phyloP scores from a whole-genome alignment of 768 basidiomycete species.

The Rickenella mellea region DNA sequence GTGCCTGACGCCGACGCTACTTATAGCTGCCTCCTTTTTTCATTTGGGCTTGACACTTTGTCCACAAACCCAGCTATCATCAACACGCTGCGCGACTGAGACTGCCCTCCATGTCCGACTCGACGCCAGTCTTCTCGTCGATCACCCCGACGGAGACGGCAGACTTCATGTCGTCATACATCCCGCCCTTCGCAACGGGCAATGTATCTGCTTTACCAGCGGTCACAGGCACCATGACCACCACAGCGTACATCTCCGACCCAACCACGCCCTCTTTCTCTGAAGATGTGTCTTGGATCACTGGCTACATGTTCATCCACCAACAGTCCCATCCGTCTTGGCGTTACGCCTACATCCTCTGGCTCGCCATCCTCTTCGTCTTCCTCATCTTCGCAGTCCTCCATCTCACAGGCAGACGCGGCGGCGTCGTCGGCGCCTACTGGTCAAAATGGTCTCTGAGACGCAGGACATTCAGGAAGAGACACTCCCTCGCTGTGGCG shows the following conservation, averaged over 20 bases:
- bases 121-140: conserved; percentile 1
- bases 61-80: not conserved
- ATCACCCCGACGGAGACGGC: conserved; percentile 7
- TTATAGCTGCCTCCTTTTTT: too few species aligned
- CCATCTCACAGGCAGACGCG: conserved; percentile 32
- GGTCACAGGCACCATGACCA: conserved; percentile 3
- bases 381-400: conserved; percentile 30
- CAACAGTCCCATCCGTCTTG: conserved; percentile 41
- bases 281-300: conserved; percentile 42
- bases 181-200: conserved; percentile 10
- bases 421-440: conserved; percentile 35
- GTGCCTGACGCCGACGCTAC: not conserved
- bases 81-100: not conserved
- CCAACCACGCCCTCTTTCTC: conserved; percentile 34
- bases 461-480: conserved; percentile 48
- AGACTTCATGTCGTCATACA: conserved; percentile 6
- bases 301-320: conserved; percentile 48
- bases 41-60: not conserved
- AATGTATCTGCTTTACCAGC: conserved; percentile 2
- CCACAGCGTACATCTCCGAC: conserved; percentile 18
- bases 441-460: conserved; percentile 54
- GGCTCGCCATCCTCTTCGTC: conserved; percentile 39
- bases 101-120: not conserved
- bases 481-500: conserved; percentile 27
- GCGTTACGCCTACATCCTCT: conserved; percentile 49